Evolutionary conservation across 1,284 basidiomycete species (phyloP), one percentile per base, ranked within the genome.

Genomic region (Moesziomyces sp.): DNA sequence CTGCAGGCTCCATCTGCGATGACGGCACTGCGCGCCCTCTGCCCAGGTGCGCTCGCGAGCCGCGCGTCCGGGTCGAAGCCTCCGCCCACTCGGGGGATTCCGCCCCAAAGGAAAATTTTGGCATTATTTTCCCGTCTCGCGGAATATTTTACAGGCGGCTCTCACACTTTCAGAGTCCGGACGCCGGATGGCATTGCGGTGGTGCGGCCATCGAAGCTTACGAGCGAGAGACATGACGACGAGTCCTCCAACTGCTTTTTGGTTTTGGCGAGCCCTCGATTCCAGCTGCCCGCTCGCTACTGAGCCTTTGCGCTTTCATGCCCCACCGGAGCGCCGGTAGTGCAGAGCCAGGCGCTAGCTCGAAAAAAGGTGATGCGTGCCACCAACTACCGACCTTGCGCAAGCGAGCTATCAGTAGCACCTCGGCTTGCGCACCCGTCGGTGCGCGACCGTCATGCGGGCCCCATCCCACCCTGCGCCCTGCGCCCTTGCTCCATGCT

Each of bases 21-120:
- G 66, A 69, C 66, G 60, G 52, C 60, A 69, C 66, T 46, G 52
- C 46, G 57, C 66, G 26, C 56, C 45, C 56, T 58, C 56, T 69
- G 55, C 65, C 58, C 58, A 46, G 42, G 4, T 58, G 42, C 40
- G 45, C 23, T 13, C 30, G 30, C 5, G 30, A 30, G 30, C 30
- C 30, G 30, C 19, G 16, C 49, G 21, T 54, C 33, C 33, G 24
- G 24, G 5, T 26, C 38, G 11, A 30, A 33, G 30, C 30, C 13
- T 33, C 30, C 30, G 13, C 13, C 11, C 30, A 33, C 10, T n/a
- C 38, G 38, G 38, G 38, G 38, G 46, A 26, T 35, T 46, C 24
- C 18, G 38, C 30, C 28, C 26, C 23, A 10, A 23, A 35, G 11
- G 51, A 45, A 52, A 38, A 16, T 35, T 51, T 21, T 43, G 10